Base-by-base conservation (phyloP, 164 flowering plant species). In the Annona squamosa region DNA sequence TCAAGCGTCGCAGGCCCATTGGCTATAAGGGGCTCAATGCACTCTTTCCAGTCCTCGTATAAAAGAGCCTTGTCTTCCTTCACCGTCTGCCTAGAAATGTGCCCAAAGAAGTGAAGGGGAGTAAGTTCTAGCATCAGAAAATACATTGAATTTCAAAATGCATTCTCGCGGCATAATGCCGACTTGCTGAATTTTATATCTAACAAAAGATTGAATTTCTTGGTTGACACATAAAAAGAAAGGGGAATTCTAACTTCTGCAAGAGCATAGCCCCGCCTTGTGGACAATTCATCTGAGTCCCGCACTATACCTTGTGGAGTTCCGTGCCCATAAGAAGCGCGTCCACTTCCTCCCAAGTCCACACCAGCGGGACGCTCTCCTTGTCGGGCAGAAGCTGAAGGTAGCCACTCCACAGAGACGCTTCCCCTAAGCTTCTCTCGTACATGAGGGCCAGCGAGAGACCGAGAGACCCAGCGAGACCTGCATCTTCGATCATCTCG, bases 1-100 rank as follows among this genome's bases (percentile, higher is more conserved):
- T 85, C 74, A 26, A 91, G 78, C 73, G 79, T 78, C 4, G 74
- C 46, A 70, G 82, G 67, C 9, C 71, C 76, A 43, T 84, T 81
- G 74, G 64, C 81, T 63, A 89, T 18, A 59, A 93, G 88, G 2
- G 97, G 97, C 74, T 83, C 56, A 74, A 91, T 93, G 75, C 82
- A 82, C 79, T 91, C 98, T 80, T 92, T 87, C 99, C 98, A 95
- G 70, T 95, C 99, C 83, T 90, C 88, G 76, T 77, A 83, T 45
- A 92, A 72, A 68, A 91, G 85, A 68, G 70, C 68, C 76, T 85
- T 88, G 87, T 94, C 97, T 79, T 90, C 94, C 76, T 88, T 91
- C 71, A 92, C 86, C 59, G 76, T 83, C 97, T 92, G 94, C 86
- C 96, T 86, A 86, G 76, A 87, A 70, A 82, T 74, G 47, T 45